Conservation (phyloP, 2,329 filamentous ascomycete species). For the Xylariaceae sp. region DNA sequence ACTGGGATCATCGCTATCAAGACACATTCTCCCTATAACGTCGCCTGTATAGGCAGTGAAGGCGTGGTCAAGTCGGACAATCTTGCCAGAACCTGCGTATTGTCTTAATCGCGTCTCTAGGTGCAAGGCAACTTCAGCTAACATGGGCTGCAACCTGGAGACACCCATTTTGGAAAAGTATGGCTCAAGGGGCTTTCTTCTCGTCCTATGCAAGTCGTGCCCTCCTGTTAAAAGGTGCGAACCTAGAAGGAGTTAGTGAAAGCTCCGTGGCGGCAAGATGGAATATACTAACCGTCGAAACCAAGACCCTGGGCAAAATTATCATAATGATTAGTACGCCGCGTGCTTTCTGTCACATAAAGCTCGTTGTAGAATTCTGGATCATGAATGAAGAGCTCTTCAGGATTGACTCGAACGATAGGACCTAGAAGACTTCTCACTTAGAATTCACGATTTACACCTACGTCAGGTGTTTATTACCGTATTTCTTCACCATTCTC, state of each 20-base stretch:
- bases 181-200: slow-evolving; percentile 27
- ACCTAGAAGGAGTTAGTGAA: slow-evolving; percentile 11
- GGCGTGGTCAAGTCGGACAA: slow-evolving; percentile 27
- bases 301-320: slow-evolving; percentile 27
- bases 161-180: slow-evolving; percentile 27
- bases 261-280: neutral
- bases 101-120: slow-evolving; percentile 24
- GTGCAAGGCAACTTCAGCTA: slow-evolving; percentile 24
- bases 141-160: slow-evolving; percentile 21
- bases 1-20: slow-evolving; percentile 20
- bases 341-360: slow-evolving; percentile 24
- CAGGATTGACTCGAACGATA: slow-evolving; percentile 37
- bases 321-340: slow-evolving; percentile 27
- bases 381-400: slow-evolving; percentile 36
- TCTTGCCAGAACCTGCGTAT: slow-evolving; percentile 16
- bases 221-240: slow-evolving; percentile 27
- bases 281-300: slow-evolving; percentile 26
- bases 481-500: slow-evolving; percentile 44
- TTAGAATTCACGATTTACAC: neutral
- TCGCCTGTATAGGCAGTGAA: slow-evolving; percentile 29
- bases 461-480: slow-evolving; percentile 20
- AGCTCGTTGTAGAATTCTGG: slow-evolving; percentile 28
- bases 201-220: slow-evolving; percentile 28
- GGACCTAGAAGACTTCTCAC: slow-evolving; percentile 15
- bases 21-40: slow-evolving; percentile 28